Conservation (phyloP, 805 yeast species). For the Sungouiozyma intestinalis region DNA sequence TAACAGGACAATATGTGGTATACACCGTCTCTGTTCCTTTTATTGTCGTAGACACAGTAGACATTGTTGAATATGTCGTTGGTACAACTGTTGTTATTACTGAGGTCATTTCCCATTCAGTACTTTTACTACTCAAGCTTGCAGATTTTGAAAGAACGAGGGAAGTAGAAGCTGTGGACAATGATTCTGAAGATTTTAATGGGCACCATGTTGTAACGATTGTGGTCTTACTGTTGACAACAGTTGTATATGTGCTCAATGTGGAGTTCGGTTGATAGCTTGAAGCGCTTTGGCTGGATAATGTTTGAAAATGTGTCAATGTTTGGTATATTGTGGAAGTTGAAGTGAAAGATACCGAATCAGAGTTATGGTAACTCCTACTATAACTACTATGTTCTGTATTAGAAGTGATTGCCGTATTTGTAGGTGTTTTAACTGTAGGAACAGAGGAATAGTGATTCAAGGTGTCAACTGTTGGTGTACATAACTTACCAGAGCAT, state of each 20-base stretch:
- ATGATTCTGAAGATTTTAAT: background rate
- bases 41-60: constrained; percentile 25
- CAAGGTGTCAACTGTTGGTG: too few species aligned
- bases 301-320: background rate
- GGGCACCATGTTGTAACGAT: constrained; percentile 11
- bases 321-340: background rate
- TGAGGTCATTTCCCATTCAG: background rate
- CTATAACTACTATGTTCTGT: background rate
- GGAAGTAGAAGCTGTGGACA: background rate
- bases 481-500: too few species aligned
- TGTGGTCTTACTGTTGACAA: constrained; percentile 4
- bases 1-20: constrained; percentile 34
- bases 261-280: background rate
- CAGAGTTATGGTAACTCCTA: background rate
- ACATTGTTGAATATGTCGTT: constrained; percentile 5
- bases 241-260: constrained; percentile 5
- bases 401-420: background rate
- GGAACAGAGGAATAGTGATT: too few species aligned
- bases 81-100: background rate
- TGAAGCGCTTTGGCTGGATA: background rate
- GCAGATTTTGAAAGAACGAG: background rate
- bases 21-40: constrained; percentile 29
- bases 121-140: background rate
- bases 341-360: background rate
- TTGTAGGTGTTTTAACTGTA: background rate